phyloP scores from a whole-genome alignment of 2,329 filamentous ascomycete genomes.

The Colletotrichum lini region DNA sequence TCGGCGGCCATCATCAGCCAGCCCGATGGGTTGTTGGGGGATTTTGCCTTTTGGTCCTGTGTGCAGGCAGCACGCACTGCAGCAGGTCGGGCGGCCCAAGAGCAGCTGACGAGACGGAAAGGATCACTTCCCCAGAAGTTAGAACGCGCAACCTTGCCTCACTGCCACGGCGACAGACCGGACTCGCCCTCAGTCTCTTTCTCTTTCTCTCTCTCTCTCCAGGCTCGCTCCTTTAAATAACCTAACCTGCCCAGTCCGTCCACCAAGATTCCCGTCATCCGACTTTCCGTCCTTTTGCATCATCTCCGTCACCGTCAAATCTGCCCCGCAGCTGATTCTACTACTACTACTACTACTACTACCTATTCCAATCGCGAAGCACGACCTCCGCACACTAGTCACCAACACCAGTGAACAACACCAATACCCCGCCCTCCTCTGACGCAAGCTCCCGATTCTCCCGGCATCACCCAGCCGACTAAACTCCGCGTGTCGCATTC shows the following conservation, averaged over 20 bases:
- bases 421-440: constrained; percentile 29
- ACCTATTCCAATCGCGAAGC: not conserved
- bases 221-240: constrained; percentile 16
- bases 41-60: constrained; percentile 3
- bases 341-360: not conserved
- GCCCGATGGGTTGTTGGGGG: constrained; percentile 7
- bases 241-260: constrained; percentile 10
- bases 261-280: not conserved
- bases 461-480: constrained; percentile 15
- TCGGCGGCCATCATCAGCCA: constrained; percentile 15
- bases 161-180: constrained; percentile 1
- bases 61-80: constrained; percentile 3
- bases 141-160: constrained; percentile 19
- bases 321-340: constrained; percentile 23
- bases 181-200: not conserved
- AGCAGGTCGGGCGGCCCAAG: constrained; percentile 7
- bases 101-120: constrained; percentile 19
- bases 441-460: constrained; percentile 31
- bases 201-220: not conserved
- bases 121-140: constrained; percentile 11
- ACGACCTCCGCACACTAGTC: not conserved
- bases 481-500: constrained; percentile 31
- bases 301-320: not conserved
- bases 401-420: not conserved
- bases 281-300: constrained; percentile 9